These are phyloP conservation scores for Heliamphora pulchella DNA, from an alignment of 179 eudicot species.

Conservation along the genomic window DNA sequence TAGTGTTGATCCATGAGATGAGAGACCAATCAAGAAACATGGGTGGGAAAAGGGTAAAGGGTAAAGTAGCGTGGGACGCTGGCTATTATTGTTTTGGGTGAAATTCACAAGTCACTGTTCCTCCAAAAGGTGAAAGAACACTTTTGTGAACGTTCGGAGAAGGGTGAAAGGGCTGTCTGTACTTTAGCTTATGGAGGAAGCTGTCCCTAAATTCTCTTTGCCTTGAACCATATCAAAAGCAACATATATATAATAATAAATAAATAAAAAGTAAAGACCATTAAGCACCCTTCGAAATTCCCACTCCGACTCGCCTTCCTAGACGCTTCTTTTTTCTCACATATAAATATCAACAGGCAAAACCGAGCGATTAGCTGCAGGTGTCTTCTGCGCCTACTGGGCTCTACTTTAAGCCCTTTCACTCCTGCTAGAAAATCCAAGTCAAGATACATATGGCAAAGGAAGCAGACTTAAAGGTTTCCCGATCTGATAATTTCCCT, in stretches of 20 bases:
- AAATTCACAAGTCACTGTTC: too few species aligned
- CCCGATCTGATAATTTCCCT: neutral
- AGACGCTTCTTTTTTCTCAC: neutral
- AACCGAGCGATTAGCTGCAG: constrained; percentile 1
- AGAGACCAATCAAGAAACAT: too few species aligned
- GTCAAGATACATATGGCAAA: constrained; percentile 7
- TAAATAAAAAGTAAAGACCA: neutral
- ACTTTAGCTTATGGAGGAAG: constrained; percentile 2
- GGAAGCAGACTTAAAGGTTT: neutral
- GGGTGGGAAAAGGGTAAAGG: too few species aligned
- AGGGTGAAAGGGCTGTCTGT: neutral
- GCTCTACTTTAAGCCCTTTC: neutral
- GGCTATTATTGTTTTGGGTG: too few species aligned
- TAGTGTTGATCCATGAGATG: too few species aligned
- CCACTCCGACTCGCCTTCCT: neutral
- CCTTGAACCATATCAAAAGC: neutral
- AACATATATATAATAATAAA: too few species aligned
- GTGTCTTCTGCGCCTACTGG: neutral
- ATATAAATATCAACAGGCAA: neutral
- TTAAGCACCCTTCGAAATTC: constrained; percentile 1
- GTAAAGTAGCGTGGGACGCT: too few species aligned
- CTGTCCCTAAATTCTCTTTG: neutral
- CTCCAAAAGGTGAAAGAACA: neutral
- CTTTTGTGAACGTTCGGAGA: neutral
- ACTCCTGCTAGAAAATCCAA: neutral